These are phyloP conservation scores for Diaporthe humulicola DNA, from an alignment of 2,329 filamentous ascomycete species.

Conservation along the genomic window DNA sequence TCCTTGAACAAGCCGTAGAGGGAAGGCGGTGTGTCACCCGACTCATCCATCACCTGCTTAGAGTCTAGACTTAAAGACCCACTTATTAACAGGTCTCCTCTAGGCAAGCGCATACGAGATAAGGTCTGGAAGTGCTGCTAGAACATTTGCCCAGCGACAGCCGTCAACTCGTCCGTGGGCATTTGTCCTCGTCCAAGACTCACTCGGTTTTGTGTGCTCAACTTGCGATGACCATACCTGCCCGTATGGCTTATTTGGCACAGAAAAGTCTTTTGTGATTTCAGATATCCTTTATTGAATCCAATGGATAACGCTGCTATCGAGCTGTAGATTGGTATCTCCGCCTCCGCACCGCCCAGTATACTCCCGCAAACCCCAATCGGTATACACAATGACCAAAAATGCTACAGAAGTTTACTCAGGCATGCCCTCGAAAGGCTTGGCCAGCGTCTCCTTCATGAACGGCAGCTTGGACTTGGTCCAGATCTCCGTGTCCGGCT, in stretches of 20 bases:
- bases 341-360: background rate
- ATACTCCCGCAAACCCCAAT: background rate
- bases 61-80: background rate
- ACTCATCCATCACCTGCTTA: background rate
- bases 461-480: slow-evolving; percentile 77
- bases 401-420: slow-evolving; percentile 54
- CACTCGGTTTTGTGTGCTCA: background rate
- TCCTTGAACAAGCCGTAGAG: background rate
- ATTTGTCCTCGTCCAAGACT: background rate
- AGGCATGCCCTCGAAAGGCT: slow-evolving; percentile 75
- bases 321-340: slow-evolving; percentile 28
- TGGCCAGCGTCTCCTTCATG: slow-evolving; percentile 74
- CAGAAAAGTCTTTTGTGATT: background rate
- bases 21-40: slow-evolving; percentile 11
- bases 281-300: background rate
- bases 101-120: background rate
- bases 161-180: background rate
- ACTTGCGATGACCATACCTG: background rate
- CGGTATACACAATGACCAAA: background rate
- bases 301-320: background rate
- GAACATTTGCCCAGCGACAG: no score
- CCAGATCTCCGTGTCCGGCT: slow-evolving; percentile 80
- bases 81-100: background rate
- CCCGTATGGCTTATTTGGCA: background rate
- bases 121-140: background rate